Evolutionary conservation across 2,329 filamentous ascomycete species (phyloP), one percentile per base, ranked within the genome.

Genomic region (Talaromyces marneffei): DNA sequence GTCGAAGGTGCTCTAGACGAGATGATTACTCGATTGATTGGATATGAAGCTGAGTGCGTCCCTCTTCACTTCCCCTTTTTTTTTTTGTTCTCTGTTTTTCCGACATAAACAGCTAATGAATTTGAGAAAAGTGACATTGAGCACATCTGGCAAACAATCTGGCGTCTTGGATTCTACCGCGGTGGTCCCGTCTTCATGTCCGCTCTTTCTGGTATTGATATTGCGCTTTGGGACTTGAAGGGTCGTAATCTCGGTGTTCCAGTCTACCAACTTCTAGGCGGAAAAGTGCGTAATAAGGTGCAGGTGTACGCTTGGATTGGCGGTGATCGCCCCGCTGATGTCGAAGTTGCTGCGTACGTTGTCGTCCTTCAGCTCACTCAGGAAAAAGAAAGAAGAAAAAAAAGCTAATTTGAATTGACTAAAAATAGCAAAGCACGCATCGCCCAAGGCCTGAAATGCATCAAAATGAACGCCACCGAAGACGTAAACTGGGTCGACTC

Each of bases 391-490:
- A n/a, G n/a, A n/a, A n/a, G n/a, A n/a, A n/a, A n/a, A n/a, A n/a
- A n/a, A n/a, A n/a, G n/a, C n/a, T n/a, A n/a, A n/a, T n/a, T n/a
- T n/a, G n/a, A 18, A 44, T 2, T 25, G 18, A n/a, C n/a, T 3
- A 12, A 31, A 8, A 27, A 25, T 29, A 88, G 85, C 79, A 75
- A 74, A 66, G 73, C 71, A 5, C 72, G 75, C 33, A 69, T 74
- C n/a, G 72, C 69, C 16, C 76, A 78, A 59, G 76, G 76, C 0
- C 71, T 77, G 63, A 73, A 72, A 62, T 71, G 70, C 37, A 65
- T 91, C 59, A 92, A 92, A 71, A 92, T 92, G 89, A 91, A 92
- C 70, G 89, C 83, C 5, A 92, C 89, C 0, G 87, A 88, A 68
- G 89, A 91, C 64, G 74, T 91, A 1, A 86, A 84, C 65, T 92